Conservation (phyloP, 331 rosid species). For the Spiraea crenata region DNA sequence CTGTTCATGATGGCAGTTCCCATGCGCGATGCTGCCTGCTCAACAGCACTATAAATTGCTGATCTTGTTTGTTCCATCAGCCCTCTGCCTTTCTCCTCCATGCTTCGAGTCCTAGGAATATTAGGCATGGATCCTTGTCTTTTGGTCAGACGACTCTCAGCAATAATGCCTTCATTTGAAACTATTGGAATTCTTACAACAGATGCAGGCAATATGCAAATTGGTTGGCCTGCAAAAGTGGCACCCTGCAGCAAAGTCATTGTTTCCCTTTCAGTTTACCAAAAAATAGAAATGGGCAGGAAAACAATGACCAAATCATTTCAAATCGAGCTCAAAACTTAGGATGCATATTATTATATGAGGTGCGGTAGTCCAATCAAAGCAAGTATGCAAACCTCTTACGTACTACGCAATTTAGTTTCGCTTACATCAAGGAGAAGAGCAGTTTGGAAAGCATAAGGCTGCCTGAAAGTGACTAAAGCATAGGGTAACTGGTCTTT, state of each 20-base stretch:
- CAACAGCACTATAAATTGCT: neutral
- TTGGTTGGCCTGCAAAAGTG: slow-evolving; percentile 7
- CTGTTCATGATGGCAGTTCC: slow-evolving; percentile 11
- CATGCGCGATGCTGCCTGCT: slow-evolving; percentile 13
- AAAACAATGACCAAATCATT: neutral
- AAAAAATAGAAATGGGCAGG: too few species aligned
- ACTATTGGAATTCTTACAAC: slow-evolving; percentile 16
- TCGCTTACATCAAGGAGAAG: slow-evolving; percentile 30
- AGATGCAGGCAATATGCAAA: slow-evolving; percentile 22
- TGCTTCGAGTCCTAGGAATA: neutral
- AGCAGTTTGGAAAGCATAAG: slow-evolving; percentile 37
- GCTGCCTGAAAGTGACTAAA: slow-evolving; percentile 28
- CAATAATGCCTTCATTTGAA: slow-evolving; percentile 7
- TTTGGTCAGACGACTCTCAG: neutral
- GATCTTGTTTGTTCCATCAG: slow-evolving; percentile 7
- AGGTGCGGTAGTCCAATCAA: too few species aligned
- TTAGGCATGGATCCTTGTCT: neutral
- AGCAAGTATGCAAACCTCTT: too few species aligned
- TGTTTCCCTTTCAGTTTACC: neutral
- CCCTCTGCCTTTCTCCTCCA: slow-evolving; percentile 7
- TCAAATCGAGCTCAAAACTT: too few species aligned
- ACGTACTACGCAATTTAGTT: too few species aligned
- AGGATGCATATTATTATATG: too few species aligned
- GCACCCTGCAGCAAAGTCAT: slow-evolving; percentile 20
- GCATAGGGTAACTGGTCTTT: slow-evolving; percentile 20